These are phyloP conservation scores for Orychophragmus violaceus DNA, from an alignment of 345 rosid species.

Conservation along the genomic window DNA sequence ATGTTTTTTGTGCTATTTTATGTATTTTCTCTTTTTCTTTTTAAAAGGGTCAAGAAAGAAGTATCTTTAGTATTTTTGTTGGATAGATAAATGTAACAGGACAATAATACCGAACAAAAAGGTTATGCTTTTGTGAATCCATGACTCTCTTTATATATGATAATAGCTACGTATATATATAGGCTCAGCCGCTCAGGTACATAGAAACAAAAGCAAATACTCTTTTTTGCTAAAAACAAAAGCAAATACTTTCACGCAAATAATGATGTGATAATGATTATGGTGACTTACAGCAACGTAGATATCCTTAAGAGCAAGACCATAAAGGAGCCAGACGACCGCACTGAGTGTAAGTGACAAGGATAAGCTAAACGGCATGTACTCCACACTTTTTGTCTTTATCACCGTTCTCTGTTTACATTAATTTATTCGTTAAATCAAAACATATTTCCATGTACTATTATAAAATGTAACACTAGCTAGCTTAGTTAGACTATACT, in stretches of 20 bases:
- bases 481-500: conserved; percentile 14
- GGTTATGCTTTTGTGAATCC: conserved; percentile 17
- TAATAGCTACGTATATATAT: conserved; percentile 15
- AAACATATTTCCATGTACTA: background rate
- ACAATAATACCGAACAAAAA: conserved; percentile 30
- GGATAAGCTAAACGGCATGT: conserved; percentile 59
- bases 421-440: background rate
- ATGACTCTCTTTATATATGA: conserved; percentile 19
- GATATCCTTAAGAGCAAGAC: conserved; percentile 41
- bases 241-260: conserved; percentile 16
- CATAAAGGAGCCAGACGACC: conserved; percentile 50
- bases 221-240: no score
- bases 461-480: conserved; percentile 1
- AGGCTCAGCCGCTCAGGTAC: conserved; percentile 26
- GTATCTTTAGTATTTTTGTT: conserved; percentile 16
- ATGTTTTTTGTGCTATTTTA: no score
- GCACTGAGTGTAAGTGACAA: conserved; percentile 51
- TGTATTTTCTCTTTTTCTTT: no score
- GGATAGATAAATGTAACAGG: conserved; percentile 12
- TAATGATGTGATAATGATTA: conserved; percentile 5
- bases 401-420: conserved; percentile 38
- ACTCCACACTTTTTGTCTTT: conserved; percentile 58
- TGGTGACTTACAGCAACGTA: conserved; percentile 42
- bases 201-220: no score
- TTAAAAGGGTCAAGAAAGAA: background rate